Percentiles rank a stretch among this genome's conserved stretches.
Evolutionary conservation across 768 basidiomycete genomes (phyloP).

Genomic region (Termitomyces sp.): DNA sequence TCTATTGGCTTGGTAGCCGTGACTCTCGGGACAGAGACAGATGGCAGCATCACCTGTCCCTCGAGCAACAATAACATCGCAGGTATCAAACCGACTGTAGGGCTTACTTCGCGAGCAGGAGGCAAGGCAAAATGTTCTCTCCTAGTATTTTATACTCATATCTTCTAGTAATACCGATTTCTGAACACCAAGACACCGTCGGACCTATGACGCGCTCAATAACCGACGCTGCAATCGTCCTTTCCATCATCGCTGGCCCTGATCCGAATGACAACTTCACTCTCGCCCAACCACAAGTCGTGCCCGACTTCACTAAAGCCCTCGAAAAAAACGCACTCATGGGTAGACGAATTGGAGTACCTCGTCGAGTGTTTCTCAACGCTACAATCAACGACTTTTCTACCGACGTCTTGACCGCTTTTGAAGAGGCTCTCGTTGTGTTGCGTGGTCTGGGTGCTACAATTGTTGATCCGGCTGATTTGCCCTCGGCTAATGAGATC

Average conservation of each 20-base stretch:
- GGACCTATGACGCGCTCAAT: constrained; percentile 56
- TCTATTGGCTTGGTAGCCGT: constrained; percentile 53
- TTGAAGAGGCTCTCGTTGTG: constrained; percentile 37
- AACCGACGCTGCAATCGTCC: constrained; percentile 52
- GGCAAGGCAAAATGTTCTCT: constrained; percentile 30
- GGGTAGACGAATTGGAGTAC: constrained; percentile 56
- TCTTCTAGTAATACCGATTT: constrained; percentile 52
- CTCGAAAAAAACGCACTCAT: constrained; percentile 45
- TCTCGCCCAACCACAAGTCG: constrained; percentile 44
- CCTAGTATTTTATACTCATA: not conserved
- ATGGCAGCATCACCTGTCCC: constrained; percentile 57
- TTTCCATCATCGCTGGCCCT: constrained; percentile 54
- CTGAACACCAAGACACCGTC: constrained; percentile 55
- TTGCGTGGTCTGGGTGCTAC: constrained; percentile 44
- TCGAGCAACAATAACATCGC: constrained; percentile 51
- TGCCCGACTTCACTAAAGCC: constrained; percentile 58
- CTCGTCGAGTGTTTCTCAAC: constrained; percentile 38
- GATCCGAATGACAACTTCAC: constrained; percentile 58
- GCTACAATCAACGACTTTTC: constrained; percentile 32
- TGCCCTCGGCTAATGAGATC: constrained; percentile 55
- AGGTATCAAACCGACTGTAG: constrained; percentile 62
- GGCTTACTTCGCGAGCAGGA: constrained; percentile 57
- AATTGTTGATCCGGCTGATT: constrained; percentile 61
- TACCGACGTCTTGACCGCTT: constrained; percentile 35
- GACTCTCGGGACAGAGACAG: constrained; percentile 48